Evolutionary conservation across 345 rosid species (phyloP).

Genomic region (Gossypium australe): DNA sequence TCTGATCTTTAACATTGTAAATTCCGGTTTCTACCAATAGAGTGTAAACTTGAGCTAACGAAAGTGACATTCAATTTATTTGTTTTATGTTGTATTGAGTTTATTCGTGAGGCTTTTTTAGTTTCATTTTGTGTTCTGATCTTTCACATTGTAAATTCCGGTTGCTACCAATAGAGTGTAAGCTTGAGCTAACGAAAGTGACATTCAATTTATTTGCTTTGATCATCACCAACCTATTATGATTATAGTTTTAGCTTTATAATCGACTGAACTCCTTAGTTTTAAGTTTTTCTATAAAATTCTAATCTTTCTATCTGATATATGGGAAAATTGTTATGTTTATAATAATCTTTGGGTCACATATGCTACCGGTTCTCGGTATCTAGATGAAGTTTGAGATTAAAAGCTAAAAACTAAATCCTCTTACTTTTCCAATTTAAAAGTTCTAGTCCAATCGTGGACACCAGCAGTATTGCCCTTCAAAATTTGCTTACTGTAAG

Average conservation of each 20-base stretch:
- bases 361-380: not conserved
- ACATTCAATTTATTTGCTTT: not conserved
- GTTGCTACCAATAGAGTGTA: not conserved
- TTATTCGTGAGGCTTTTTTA: not conserved
- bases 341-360: not conserved
- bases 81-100: not conserved
- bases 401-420: not conserved
- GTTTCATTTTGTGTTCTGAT: not conserved
- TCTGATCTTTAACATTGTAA: not conserved
- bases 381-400: not conserved
- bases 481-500: not conserved
- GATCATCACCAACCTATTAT: not conserved
- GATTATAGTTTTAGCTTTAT: not conserved
- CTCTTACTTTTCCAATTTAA: not conserved
- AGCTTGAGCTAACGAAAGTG: not conserved
- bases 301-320: not conserved
- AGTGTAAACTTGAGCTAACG: not conserved
- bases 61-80: not conserved
- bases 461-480: not conserved
- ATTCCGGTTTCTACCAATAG: conserved; percentile 2
- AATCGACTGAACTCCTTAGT: not conserved
- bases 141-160: not conserved
- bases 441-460: not conserved
- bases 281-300: not conserved
- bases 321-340: not conserved